phyloP scores from a whole-genome alignment of 441 rosid species.

The Bocquillonia castaneifolia region DNA sequence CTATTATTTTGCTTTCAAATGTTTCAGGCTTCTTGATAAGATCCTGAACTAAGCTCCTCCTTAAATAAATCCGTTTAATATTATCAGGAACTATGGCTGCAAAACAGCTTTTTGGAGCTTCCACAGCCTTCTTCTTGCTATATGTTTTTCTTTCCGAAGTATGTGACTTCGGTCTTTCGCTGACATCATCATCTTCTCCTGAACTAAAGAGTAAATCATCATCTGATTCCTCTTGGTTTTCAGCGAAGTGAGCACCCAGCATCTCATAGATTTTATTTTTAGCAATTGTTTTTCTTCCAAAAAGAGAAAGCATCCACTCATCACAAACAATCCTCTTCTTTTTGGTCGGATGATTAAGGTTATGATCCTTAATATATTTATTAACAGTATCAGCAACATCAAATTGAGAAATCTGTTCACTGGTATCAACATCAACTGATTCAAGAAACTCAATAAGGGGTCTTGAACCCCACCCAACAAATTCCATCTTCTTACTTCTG shows the following conservation, averaged over 20 bases:
- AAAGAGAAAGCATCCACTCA: slow-evolving; percentile 37
- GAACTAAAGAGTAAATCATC: slow-evolving; percentile 35
- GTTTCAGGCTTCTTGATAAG: slow-evolving; percentile 37
- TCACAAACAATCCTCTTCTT: slow-evolving; percentile 50
- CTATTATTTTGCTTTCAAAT: slow-evolving; percentile 41
- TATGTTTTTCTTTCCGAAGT: slow-evolving; percentile 25
- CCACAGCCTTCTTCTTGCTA: slow-evolving; percentile 16
- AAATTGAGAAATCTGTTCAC: slow-evolving; percentile 31
- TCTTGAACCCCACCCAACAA: slow-evolving; percentile 51
- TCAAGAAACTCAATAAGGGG: slow-evolving; percentile 41
- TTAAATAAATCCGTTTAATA: slow-evolving; percentile 52
- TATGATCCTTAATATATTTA: slow-evolving; percentile 36
- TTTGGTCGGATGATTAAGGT: slow-evolving; percentile 36
- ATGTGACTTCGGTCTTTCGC: slow-evolving; percentile 16
- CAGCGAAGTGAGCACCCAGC: slow-evolving; percentile 41
- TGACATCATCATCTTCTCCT: slow-evolving; percentile 35
- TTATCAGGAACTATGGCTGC: slow-evolving; percentile 46
- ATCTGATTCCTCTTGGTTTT: slow-evolving; percentile 26
- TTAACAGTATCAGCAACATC: slow-evolving; percentile 35
- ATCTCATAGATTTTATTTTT: slow-evolving; percentile 34
- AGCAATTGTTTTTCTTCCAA: slow-evolving; percentile 42
- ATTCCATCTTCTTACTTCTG: slow-evolving; percentile 41
- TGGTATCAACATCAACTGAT: slow-evolving; percentile 36
- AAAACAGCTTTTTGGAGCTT: slow-evolving; percentile 30
- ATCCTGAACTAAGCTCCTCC: slow-evolving; percentile 46